Evolutionary conservation across 345 rosid genomes (phyloP), one percentile per base, ranked within the genome.

Genomic region (Citrus reticulata): DNA sequence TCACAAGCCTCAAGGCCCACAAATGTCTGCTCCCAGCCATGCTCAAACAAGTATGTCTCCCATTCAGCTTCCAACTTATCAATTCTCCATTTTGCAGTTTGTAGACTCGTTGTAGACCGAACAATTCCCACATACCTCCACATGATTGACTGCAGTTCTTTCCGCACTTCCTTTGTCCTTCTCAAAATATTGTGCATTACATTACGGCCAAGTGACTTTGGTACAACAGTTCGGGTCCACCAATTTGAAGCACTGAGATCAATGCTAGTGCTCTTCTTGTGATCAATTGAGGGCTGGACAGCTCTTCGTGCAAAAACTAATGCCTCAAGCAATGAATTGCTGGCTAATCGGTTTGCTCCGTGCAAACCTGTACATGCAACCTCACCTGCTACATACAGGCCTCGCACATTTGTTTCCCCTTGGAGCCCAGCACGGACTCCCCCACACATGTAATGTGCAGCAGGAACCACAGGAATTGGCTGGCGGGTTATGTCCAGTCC

Each of bases 311-410:
- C 99, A 75, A 95, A 95, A 78, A 95, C 98, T 71, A 95, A 89
- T 40, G 98, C 99, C 92, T 95, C 98, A 22, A 95, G 91, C 87
- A 95, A 86, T 35, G 99, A 95, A 84, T 95, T 95, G 81, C 99
- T 95, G 49, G 99, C 99, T 54, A 95, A 93, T 80, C 97, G 88
- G 84, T 95, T 95, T 29, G 99, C 99, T 37, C 99, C 99, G 35
- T 95, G 99, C 80, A 95, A 86, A 67, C 99, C 99, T 1, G 98
- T 95, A 85, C 99, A 93, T 0, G 97, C 99, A 73, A 95, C 99
- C 87, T 95, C 99, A 70, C 98, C 99, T 1, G 99, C 98, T 80
- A 93, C 99, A 77, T 90, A 95, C 71, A 95, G 88, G 59, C 99
- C 99, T 57, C 37, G 82, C 35, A 95, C 96, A 77, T 95, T 93